Evolutionary conservation across 305 asterid genomes (phyloP), one percentile per base, ranked within the genome.

Genomic region (Fraxinus dipetala): DNA sequence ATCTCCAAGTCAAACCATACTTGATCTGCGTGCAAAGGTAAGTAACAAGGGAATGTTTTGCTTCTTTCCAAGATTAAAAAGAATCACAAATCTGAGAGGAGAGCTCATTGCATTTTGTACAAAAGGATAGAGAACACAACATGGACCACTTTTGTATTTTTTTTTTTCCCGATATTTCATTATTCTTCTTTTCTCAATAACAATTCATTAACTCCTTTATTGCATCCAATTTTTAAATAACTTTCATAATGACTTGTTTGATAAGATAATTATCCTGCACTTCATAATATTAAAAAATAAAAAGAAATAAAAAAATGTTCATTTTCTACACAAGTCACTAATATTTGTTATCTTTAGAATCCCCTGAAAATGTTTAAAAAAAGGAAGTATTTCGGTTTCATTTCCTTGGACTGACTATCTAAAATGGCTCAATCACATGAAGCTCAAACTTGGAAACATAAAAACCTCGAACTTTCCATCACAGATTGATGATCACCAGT

Each of bases 41-140:
- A 92, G 86, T 91, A 83, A 74, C 90, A 91, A 83, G 98, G 94
- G 83, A 90, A 86, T 79, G 97, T 84, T 90, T 85, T 95, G 36
- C 86, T 88, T 88, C 92, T 95, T 79, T 92, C 98, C 98, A 95
- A 93, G 24, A 69, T 8, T 74, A 45, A 79, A 36, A 13, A 54
- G 2, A 43, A n/a, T 61, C 70, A n/a, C 67, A 22, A 61, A 11
- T 20, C 72, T 61, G 72, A 61, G 72, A 1, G 11, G 32, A 22
- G 36, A 10, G 7, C 26, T 30, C 34, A 70, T 31, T 56, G 80
- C 78, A 48, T 22, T 79, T 84, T 82, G 82, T 78, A 82, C 72
- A 38, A 35, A 32, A 24, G 79, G 75, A 70, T 83, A 74, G 45
- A 54, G 32, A 30, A 13, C 31, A 79, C 40, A 26, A 40, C 10